phyloP scores from a whole-genome alignment of 2,329 filamentous ascomycete genomes.

The Pseudocercospora cruenta region DNA sequence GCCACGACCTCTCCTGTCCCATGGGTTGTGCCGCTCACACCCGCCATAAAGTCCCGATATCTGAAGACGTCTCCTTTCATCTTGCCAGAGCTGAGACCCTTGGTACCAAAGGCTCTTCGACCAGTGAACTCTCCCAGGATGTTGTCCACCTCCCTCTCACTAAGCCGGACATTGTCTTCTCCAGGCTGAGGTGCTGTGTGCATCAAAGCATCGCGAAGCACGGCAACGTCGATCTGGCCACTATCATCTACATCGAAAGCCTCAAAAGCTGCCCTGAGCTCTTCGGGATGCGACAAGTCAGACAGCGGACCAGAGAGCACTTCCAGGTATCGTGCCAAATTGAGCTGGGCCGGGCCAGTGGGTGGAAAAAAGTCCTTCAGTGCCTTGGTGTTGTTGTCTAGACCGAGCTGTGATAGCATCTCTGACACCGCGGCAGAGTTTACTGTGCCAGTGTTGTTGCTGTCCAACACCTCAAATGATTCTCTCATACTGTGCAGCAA shows the following conservation, averaged over 20 bases:
- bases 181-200: constrained; percentile 79
- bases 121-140: constrained; percentile 87
- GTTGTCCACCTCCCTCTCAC: constrained; percentile 76
- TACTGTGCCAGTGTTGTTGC: constrained; percentile 82
- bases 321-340: constrained; percentile 83
- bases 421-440: constrained; percentile 82
- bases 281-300: constrained; percentile 73
- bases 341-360: constrained; percentile 67
- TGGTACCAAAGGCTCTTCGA: constrained; percentile 74
- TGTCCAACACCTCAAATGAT: constrained; percentile 89
- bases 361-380: constrained; percentile 83
- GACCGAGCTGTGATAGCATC: constrained; percentile 83
- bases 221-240: constrained; percentile 82
- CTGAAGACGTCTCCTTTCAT: constrained; percentile 82
- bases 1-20: constrained; percentile 21
- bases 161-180: constrained; percentile 58
- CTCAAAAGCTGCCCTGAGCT: constrained; percentile 86
- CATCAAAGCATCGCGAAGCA: constrained; percentile 80
- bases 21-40: constrained; percentile 40
- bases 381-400: constrained; percentile 71
- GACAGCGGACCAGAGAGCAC: constrained; percentile 75
- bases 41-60: constrained; percentile 86
- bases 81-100: constrained; percentile 51
- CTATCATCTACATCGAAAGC: constrained; percentile 96
- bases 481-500: constrained; percentile 88